Evolutionary conservation across 768 basidiomycete species (phyloP), one percentile per base, ranked within the genome.

Genomic region (Leccinellum albellum): DNA sequence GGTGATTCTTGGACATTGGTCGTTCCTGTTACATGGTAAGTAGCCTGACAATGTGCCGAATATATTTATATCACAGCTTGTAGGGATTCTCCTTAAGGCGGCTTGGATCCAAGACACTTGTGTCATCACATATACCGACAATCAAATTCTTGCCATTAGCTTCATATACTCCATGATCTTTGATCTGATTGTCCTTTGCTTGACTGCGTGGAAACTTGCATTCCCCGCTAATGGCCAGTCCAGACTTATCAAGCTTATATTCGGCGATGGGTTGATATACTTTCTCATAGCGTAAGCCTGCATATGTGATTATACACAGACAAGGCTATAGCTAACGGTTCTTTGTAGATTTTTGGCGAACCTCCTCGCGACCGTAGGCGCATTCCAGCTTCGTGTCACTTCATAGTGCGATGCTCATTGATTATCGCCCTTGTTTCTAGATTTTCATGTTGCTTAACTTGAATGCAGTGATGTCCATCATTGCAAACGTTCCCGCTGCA

Each of bases 81-180:
- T 50, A 85, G 85, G 85, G 31, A 69, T 86, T 35, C 75, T 87
- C 26, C 73, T 89, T 31, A 82, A 82, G 54, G 86, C 87, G 0
- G 70, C 57, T 2, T 89, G 84, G 83, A 61, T 79, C 12, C 71
- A 72, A 5, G 68, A 63, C 5, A 77, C 82, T 29, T 89, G 87
- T 62, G 74, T 74, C 28, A 88, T 89, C 61, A 80, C 77, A 12
- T 72, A 78, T 28, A 87, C 86, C 6, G 73, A 85, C 64, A 86
- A 76, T 69, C 76, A 67, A 49, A 72, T 87, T 44, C 81, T 90
- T 49, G 84, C 86, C 3, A 76, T 78, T 24, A 82, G 82, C 6
- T 89, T 87, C 71, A 86, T 89, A 61, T 89, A 89, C 64, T 81
- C 84, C 49, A 89, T 89, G 88, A 71, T 73, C 21, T 88, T 88